phyloP scores from a whole-genome alignment of 1,139 yeast species.

The Candida smagusa region DNA sequence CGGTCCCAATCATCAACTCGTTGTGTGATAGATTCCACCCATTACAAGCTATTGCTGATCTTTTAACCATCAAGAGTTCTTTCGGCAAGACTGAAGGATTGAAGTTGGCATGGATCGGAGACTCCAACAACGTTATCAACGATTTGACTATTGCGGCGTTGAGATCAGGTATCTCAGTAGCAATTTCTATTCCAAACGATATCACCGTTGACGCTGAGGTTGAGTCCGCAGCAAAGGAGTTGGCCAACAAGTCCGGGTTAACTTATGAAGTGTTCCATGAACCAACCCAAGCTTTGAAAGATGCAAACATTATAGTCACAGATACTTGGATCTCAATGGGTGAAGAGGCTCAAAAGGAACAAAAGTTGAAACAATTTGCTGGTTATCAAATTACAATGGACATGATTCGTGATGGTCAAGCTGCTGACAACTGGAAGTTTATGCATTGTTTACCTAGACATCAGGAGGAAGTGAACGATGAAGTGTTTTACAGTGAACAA shows the following conservation, averaged over 20 bases:
- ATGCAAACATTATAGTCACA: conserved; percentile 85
- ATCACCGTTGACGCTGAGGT: conserved; percentile 64
- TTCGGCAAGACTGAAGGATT: conserved; percentile 59
- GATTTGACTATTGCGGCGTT: conserved; percentile 91
- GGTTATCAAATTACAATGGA: conserved; percentile 81
- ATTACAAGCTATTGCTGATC: conserved; percentile 88
- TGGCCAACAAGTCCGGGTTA: conserved; percentile 54
- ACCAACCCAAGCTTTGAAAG: conserved; percentile 66
- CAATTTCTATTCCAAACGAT: conserved; percentile 78
- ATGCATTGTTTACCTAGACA: conserved; percentile 99
- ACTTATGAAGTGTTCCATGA: conserved; percentile 64
- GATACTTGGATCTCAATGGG: conserved; percentile 99
- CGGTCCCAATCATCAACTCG: conserved; percentile 90
- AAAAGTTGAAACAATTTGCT: conserved; percentile 72
- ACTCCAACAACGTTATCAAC: conserved; percentile 91
- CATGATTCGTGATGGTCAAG: conserved; percentile 54
- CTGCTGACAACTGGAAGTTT: conserved; percentile 73
- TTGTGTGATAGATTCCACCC: conserved; percentile 94
- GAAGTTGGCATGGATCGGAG: conserved; percentile 94
- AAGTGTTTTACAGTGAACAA: conserved; percentile 78
- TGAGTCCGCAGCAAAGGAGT: conserved; percentile 48
- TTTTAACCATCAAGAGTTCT: conserved; percentile 79
- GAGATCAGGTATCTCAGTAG: conserved; percentile 77
- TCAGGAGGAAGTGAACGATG: conserved; percentile 89
- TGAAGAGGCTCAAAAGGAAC: conserved; percentile 74